phyloP scores from a whole-genome alignment of 768 basidiomycete genomes.

The Suillus fuscotomentosus region DNA sequence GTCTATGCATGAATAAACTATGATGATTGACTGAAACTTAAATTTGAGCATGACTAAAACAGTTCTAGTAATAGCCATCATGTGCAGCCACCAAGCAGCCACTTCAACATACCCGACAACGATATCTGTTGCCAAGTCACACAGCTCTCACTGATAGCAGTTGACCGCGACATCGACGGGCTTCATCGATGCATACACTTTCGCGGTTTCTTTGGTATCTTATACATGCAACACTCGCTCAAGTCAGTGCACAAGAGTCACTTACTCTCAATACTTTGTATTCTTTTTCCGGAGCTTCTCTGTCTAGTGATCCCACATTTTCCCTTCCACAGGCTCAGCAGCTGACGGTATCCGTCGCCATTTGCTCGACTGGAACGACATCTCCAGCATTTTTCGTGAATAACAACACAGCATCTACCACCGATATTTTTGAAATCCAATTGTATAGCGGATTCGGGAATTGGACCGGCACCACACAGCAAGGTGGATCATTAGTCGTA shows the following conservation, averaged over 20 bases:
- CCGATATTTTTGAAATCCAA: slow-evolving; percentile 46
- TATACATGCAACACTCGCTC: slow-evolving; percentile 6
- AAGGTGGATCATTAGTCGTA: slow-evolving; percentile 54
- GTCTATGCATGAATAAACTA: background rate
- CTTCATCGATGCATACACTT: background rate
- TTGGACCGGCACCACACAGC: slow-evolving; percentile 45
- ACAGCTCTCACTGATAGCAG: background rate
- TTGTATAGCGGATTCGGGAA: slow-evolving; percentile 48
- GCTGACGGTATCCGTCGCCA: slow-evolving; percentile 47
- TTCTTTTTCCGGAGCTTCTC: slow-evolving; percentile 28
- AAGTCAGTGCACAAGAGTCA: slow-evolving; percentile 14
- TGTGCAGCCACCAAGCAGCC: background rate
- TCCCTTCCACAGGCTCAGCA: slow-evolving; percentile 38
- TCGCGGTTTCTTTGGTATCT: slow-evolving; percentile 7
- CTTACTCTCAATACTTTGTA: slow-evolving; percentile 38
- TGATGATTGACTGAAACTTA: background rate
- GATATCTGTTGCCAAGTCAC: background rate
- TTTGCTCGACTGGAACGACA: slow-evolving; percentile 37
- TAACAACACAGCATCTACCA: slow-evolving; percentile 29
- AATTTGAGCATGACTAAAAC: background rate
- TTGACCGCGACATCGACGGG: background rate
- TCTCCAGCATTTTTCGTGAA: slow-evolving; percentile 59
- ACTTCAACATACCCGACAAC: background rate
- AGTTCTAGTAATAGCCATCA: too few species aligned
- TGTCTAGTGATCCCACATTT: slow-evolving; percentile 38